Evolutionary conservation across 805 yeast genomes (phyloP).

Genomic region (Cyberlindnera lachancei): DNA sequence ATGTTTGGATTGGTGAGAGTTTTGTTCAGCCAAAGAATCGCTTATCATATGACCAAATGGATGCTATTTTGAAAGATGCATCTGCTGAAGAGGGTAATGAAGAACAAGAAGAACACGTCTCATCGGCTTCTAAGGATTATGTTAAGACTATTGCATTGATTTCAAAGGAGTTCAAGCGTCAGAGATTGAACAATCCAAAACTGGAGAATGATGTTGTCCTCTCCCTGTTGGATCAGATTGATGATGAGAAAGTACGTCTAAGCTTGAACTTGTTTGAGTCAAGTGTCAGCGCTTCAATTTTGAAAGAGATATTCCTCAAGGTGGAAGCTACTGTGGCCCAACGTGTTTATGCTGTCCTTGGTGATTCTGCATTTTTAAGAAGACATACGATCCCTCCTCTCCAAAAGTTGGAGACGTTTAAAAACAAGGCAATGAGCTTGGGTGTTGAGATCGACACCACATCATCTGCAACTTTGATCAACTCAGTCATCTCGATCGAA

Average conservation of each 20-base stretch:
- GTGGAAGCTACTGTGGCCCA: conserved; percentile 86
- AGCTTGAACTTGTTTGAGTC: conserved; percentile 67
- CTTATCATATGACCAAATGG: conserved; percentile 49
- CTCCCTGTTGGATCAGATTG: conserved; percentile 70
- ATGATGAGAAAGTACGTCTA: conserved; percentile 74
- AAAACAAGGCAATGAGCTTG: conserved; percentile 57
- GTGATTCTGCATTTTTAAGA: conserved; percentile 77
- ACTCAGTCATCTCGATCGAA: conserved; percentile 56
- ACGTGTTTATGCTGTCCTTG: conserved; percentile 63
- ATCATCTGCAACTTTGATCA: conserved; percentile 61
- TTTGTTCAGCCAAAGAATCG: conserved; percentile 55
- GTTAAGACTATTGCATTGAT: conserved; percentile 56
- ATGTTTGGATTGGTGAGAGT: conserved; percentile 71
- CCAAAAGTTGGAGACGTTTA: conserved; percentile 72
- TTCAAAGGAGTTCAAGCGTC: conserved; percentile 63
- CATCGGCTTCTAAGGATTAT: conserved; percentile 58
- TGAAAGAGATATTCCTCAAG: conserved; percentile 71
- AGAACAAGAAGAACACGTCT: too few species aligned
- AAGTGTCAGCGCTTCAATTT: conserved; percentile 45
- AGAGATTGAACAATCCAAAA: conserved; percentile 45
- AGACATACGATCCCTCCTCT: conserved; percentile 81
- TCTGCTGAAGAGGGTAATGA: conserved; percentile 6
- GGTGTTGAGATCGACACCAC: conserved; percentile 70
- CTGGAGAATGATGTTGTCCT: conserved; percentile 42
- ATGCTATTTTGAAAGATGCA: conserved; percentile 34